A percentile compares a stretch with the other conserved stretches of the same genome.
phyloP scores from a whole-genome alignment of 2,329 filamentous ascomycete species.

The Paecilomyces sp. region DNA sequence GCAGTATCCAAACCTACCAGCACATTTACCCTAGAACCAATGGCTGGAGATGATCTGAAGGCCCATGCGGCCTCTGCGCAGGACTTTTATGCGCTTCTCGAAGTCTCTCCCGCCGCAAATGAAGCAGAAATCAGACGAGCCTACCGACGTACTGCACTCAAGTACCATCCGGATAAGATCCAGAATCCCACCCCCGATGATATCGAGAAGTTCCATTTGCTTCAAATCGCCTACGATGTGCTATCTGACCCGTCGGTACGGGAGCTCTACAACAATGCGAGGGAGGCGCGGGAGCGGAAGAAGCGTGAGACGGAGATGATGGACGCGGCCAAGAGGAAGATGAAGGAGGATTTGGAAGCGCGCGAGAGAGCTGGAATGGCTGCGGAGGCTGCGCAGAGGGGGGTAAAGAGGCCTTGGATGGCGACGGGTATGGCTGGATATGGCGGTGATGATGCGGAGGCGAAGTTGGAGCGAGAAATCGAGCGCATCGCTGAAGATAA shows the following conservation, averaged over 20 bases:
- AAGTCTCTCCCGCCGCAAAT: constrained; percentile 55
- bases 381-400: constrained; percentile 39
- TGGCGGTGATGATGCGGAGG: constrained; percentile 35
- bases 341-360: constrained; percentile 81
- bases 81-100: constrained; percentile 74
- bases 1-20: neutral
- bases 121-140: constrained; percentile 73
- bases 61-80: constrained; percentile 55
- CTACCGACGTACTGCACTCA: constrained; percentile 78
- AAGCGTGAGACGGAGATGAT: constrained; percentile 66
- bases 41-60: constrained; percentile 39
- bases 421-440: constrained; percentile 25
- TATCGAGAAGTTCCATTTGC: constrained; percentile 73
- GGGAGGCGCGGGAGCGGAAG: constrained; percentile 63
- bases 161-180: constrained; percentile 91
- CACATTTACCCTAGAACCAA: constrained; percentile 7
- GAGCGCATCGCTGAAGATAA: constrained; percentile 48
- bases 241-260: constrained; percentile 65
- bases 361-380: constrained; percentile 53
- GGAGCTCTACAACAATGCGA: constrained; percentile 68
- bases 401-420: constrained; percentile 43
- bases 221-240: constrained; percentile 81
- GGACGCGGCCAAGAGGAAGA: constrained; percentile 62
- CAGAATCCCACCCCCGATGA: constrained; percentile 59
- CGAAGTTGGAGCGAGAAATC: constrained; percentile 48